Evolutionary conservation across 306 rosid species (phyloP).

Genomic region (Betula pendula): DNA sequence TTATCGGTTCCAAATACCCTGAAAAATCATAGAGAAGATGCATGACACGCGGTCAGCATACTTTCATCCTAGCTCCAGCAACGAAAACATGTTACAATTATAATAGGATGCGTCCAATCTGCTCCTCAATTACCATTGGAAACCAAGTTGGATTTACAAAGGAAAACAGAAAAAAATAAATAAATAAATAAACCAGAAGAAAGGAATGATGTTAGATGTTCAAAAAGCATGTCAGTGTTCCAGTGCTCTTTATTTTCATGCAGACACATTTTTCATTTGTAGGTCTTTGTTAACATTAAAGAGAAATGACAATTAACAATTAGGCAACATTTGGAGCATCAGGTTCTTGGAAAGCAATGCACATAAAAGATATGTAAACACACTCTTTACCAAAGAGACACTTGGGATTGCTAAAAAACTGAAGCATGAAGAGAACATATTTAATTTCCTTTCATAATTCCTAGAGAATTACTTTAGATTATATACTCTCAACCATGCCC

Average conservation of each 20-base stretch:
- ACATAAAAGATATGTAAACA: not conserved
- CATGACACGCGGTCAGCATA: not conserved
- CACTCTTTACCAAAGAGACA: no score
- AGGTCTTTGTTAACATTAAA: no score
- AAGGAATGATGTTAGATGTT: not conserved
- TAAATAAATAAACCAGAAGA: not conserved
- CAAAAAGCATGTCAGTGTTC: not conserved
- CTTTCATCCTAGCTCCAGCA: not conserved
- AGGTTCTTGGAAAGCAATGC: not conserved
- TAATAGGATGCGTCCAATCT: not conserved
- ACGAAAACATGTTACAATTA: not conserved
- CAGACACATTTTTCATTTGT: no score
- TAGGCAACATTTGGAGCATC: not conserved
- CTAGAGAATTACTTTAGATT: not conserved
- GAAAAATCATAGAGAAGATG: conserved; percentile 1
- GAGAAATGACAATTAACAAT: not conserved
- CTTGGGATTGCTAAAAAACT: no score
- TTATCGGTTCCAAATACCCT: conserved; percentile 62
- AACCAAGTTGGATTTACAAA: not conserved
- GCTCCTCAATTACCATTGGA: not conserved
- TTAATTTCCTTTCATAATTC: no score
- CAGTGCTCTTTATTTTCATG: not conserved
- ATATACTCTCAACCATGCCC: not conserved
- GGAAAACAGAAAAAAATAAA: not conserved
- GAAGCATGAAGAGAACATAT: no score